Evolutionary conservation across 257 asterid species (phyloP).

Genomic region (Primulina tabacum): DNA sequence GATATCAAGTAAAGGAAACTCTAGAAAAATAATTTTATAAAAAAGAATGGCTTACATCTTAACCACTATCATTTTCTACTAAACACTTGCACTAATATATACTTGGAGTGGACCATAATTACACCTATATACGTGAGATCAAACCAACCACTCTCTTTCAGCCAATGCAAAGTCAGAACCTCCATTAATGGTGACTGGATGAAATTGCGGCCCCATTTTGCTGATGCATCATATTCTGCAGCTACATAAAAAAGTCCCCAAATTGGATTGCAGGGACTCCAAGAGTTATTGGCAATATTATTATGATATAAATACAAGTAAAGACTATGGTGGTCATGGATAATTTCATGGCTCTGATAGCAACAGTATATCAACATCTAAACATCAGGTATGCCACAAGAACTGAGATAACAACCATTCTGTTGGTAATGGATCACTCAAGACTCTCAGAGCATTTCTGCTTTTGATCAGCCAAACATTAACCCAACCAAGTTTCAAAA

Average conservation of each 20-base stretch:
- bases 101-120: background rate
- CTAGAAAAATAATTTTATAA: too few species aligned
- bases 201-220: background rate
- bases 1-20: background rate
- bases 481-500: background rate
- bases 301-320: constrained; percentile 3
- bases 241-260: background rate
- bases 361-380: background rate
- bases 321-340: constrained; percentile 11
- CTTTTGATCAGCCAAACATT: background rate
- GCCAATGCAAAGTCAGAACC: constrained; percentile 6
- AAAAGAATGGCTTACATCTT: background rate
- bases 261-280: background rate
- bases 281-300: constrained; percentile 6
- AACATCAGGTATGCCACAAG: background rate
- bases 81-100: background rate
- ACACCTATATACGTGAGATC: background rate
- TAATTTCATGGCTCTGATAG: constrained; percentile 8
- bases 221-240: background rate
- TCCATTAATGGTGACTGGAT: constrained; percentile 18
- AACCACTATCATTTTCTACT: background rate
- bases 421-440: background rate
- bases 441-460: background rate
- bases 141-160: constrained; percentile 23
- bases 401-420: background rate